Conservation (phyloP, 176 grass and related monocot species). For the Stipa capillata region DNA sequence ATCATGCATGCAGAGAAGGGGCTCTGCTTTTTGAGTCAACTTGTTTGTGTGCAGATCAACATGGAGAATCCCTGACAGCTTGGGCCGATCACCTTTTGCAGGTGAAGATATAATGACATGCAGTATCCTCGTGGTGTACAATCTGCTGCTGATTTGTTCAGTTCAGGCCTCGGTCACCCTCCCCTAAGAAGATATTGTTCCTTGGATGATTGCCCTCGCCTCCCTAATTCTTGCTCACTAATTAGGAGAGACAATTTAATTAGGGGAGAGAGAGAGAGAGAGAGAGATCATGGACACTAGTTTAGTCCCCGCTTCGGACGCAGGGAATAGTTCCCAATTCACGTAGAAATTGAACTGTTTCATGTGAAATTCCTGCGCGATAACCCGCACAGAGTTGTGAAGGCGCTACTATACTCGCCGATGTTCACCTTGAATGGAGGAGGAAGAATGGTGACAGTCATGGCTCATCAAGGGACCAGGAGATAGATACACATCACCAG, state of each 20-base stretch:
- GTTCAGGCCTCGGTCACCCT: neutral
- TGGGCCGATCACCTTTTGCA: neutral
- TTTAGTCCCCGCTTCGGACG: too few species aligned
- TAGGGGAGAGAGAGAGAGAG: too few species aligned
- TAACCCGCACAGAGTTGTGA: too few species aligned
- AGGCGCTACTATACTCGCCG: too few species aligned
- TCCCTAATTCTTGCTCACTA: too few species aligned
- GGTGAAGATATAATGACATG: neutral
- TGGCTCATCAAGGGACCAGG: too few species aligned
- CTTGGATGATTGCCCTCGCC: neutral
- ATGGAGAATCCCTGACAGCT: neutral
- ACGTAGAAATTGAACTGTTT: neutral
- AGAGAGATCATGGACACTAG: too few species aligned
- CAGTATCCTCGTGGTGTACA: neutral
- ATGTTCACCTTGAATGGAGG: too few species aligned
- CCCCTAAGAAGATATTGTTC: neutral
- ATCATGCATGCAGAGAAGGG: neutral
- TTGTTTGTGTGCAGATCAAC: neutral
- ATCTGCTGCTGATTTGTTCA: neutral
- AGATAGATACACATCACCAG: too few species aligned
- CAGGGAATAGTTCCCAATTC: too few species aligned
- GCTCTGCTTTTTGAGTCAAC: neutral
- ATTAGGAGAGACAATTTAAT: too few species aligned
- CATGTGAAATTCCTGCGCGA: neutral
- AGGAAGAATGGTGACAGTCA: too few species aligned